Conservation (phyloP, 2,329 filamentous ascomycete species). For the Penicillium sp. region DNA sequence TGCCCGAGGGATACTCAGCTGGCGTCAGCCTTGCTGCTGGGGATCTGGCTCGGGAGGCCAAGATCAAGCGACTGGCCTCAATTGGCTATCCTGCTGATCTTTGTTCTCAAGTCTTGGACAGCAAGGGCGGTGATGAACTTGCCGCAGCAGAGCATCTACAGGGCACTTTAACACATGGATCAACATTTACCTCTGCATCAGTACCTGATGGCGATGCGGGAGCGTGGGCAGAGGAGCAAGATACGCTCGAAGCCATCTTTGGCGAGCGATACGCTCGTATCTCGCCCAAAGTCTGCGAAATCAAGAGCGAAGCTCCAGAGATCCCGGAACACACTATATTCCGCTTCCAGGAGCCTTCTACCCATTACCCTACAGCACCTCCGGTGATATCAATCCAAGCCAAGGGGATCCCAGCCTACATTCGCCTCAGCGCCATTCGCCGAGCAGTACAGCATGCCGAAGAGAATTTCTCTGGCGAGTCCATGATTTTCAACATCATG, state of each 20-base stretch:
- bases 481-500: conserved; percentile 85
- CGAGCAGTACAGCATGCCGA: conserved; percentile 70
- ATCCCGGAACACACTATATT: conserved; percentile 49
- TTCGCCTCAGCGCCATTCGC: conserved; percentile 82
- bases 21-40: conserved; percentile 83
- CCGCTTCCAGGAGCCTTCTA: conserved; percentile 68
- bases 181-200: conserved; percentile 10
- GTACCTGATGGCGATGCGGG: conserved; percentile 39
- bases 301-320: conserved; percentile 58
- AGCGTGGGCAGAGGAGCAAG: conserved; percentile 83
- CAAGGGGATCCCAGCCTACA: conserved; percentile 78
- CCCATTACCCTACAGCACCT: conserved; percentile 66
- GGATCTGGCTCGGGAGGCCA: conserved; percentile 75
- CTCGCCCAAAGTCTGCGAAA: conserved; percentile 65
- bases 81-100: conserved; percentile 84
- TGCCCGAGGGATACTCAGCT: conserved; percentile 88
- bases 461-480: conserved; percentile 71
- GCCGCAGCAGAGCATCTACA: conserved; percentile 79
- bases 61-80: conserved; percentile 75
- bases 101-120: conserved; percentile 73
- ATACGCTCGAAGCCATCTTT: conserved; percentile 81
- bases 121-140: conserved; percentile 68
- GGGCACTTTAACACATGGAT: conserved; percentile 59
- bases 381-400: conserved; percentile 68
- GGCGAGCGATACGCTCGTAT: conserved; percentile 67